These are phyloP conservation scores for Hypericum perforatum DNA, from an alignment of 345 rosid species.

Conservation along the genomic window DNA sequence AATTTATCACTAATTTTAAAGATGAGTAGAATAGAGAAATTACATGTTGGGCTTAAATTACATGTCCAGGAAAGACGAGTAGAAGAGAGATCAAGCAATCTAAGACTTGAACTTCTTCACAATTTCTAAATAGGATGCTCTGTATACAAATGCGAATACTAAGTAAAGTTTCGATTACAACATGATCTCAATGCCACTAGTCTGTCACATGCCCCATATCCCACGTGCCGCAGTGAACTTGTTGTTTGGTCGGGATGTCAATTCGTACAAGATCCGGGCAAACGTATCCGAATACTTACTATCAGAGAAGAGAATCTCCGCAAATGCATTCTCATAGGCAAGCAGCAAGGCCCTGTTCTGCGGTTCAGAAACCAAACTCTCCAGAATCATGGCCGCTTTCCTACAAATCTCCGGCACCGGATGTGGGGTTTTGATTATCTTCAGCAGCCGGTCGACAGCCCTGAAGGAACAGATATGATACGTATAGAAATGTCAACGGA, in stretches of 20 bases:
- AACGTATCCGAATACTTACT: conserved; percentile 78
- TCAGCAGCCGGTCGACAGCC: conserved; percentile 88
- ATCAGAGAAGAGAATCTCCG: conserved; percentile 79
- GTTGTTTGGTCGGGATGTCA: conserved; percentile 79
- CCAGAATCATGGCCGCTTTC: conserved; percentile 89
- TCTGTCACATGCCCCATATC: too few relatives aligned
- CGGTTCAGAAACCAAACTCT: conserved; percentile 86
- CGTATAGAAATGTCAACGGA: too few relatives aligned
- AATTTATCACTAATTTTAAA: too few relatives aligned
- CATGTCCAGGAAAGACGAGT: too few relatives aligned
- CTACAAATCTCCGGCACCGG: conserved; percentile 91
- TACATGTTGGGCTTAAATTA: too few relatives aligned
- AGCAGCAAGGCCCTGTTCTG: conserved; percentile 70
- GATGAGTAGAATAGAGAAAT: too few relatives aligned
- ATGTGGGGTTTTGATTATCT: conserved; percentile 75
- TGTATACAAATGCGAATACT: background rate
- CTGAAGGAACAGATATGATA: conserved; percentile 20
- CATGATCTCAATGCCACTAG: too few relatives aligned
- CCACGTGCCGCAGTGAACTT: too few relatives aligned
- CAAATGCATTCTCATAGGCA: conserved; percentile 85
- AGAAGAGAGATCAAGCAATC: too few relatives aligned
- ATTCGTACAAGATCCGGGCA: conserved; percentile 82
- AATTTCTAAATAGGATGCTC: too few relatives aligned
- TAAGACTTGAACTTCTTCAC: too few relatives aligned
- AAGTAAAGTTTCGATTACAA: background rate